Evolutionary conservation across 2,329 filamentous ascomycete genomes (phyloP).

Genomic region (Diaporthe citri): DNA sequence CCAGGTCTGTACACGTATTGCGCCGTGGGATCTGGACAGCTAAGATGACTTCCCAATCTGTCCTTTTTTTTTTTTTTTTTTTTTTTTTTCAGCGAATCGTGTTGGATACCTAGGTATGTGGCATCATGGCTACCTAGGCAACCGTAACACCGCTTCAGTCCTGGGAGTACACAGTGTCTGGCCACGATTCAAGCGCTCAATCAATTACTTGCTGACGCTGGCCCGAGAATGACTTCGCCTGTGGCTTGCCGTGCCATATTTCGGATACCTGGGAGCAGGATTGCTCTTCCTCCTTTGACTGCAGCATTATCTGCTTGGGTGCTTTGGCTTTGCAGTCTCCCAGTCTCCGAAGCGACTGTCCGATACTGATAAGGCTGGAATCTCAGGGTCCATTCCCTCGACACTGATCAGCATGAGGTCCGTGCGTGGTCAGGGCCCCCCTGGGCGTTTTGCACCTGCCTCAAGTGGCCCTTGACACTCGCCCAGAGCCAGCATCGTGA

Average conservation of each 20-base stretch:
- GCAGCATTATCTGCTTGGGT: neutral
- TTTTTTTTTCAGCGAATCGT: neutral
- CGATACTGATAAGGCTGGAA: slow-evolving; percentile 26
- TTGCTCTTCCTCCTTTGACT: neutral
- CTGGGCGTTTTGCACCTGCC: slow-evolving; percentile 16
- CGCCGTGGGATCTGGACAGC: neutral
- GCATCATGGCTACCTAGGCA: neutral
- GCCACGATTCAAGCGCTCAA: neutral
- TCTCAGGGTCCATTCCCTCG: neutral
- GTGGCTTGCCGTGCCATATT: neutral
- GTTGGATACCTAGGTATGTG: neutral
- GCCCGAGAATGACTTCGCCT: neutral
- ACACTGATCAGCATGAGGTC: neutral
- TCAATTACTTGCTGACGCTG: neutral
- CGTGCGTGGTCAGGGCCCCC: neutral
- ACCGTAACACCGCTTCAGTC: neutral
- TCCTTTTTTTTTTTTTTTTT: too few species aligned
- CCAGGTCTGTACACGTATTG: neutral
- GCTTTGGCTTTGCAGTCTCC: slow-evolving; percentile 8
- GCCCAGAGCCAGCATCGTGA: slow-evolving; percentile 4
- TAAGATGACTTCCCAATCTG: neutral
- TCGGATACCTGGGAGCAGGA: neutral
- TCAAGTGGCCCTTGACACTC: slow-evolving; percentile 22
- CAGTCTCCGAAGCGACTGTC: neutral
- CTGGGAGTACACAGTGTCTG: neutral